phyloP scores from a whole-genome alignment of 1,284 basidiomycete genomes.

The Mycocalia duriaeana region DNA sequence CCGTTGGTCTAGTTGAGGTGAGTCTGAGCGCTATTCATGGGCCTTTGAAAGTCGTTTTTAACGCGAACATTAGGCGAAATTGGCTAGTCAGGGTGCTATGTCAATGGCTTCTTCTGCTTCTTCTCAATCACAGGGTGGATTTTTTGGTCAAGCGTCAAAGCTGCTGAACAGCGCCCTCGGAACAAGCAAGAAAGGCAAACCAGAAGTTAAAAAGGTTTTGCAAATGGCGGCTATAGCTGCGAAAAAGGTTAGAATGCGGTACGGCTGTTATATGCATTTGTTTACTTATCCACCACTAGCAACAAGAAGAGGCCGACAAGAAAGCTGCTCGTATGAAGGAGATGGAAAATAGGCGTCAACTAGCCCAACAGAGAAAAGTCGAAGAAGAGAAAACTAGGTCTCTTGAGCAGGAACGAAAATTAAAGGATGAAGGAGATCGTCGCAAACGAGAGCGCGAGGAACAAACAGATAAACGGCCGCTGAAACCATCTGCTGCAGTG shows the following conservation, averaged over 20 bases:
- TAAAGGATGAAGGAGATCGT: constrained; percentile 65
- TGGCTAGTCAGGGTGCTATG: constrained; percentile 41
- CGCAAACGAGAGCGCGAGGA: constrained; percentile 76
- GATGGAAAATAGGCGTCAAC: constrained; percentile 73
- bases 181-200: constrained; percentile 60
- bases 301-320: constrained; percentile 82
- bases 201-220: constrained; percentile 74
- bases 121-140: constrained; percentile 50
- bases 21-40: constrained; percentile 10
- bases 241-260: constrained; percentile 88
- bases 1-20: constrained; percentile 41
- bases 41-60: constrained; percentile 7
- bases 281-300: too few species aligned
- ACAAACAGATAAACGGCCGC: constrained; percentile 57
- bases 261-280: too few species aligned
- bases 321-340: constrained; percentile 71
- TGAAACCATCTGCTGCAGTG: constrained; percentile 28
- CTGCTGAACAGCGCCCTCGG: constrained; percentile 61
- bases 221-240: constrained; percentile 79
- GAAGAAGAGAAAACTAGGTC: constrained; percentile 69
- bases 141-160: constrained; percentile 65
- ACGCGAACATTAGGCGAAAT: constrained; percentile 16
- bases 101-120: constrained; percentile 51
- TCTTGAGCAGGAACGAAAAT: constrained; percentile 63
- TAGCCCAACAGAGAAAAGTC: constrained; percentile 67